Conservation (phyloP, 805 yeast species). For the Diddensiella caesifluorescens region DNA sequence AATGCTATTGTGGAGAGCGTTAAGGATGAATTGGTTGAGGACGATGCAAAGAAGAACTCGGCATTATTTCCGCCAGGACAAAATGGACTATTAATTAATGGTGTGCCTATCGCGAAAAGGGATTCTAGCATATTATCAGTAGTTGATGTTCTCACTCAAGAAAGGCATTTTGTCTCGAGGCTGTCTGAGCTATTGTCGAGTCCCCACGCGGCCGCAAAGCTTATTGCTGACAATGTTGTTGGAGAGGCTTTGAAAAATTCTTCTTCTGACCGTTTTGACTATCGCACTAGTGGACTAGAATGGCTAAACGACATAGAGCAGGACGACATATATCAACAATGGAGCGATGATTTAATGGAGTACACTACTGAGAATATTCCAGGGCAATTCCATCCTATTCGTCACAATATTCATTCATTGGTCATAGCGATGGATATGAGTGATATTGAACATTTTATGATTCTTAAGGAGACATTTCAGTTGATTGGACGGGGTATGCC, state of each 20-base stretch:
- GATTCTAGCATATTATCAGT: conserved; percentile 32
- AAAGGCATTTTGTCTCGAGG: conserved; percentile 29
- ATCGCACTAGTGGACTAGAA: conserved; percentile 40
- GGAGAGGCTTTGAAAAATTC: conserved; percentile 13
- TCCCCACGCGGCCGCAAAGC: conserved; percentile 16
- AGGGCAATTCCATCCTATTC: conserved; percentile 63
- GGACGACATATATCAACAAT: conserved; percentile 49
- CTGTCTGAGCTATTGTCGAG: conserved; percentile 9
- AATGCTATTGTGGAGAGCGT: conserved; percentile 33
- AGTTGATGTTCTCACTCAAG: conserved; percentile 36
- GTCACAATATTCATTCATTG: conserved; percentile 70
- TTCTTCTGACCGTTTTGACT: conserved; percentile 31
- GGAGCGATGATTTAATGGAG: conserved; percentile 40
- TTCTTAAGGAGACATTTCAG: conserved; percentile 34
- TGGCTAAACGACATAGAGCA: conserved; percentile 74
- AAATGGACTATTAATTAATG: conserved; percentile 55
- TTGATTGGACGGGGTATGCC: conserved; percentile 50
- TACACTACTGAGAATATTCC: conserved; percentile 39
- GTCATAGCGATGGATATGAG: conserved; percentile 64
- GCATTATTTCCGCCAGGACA: conserved; percentile 25
- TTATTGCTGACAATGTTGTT: conserved; percentile 30
- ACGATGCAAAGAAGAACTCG: conserved; percentile 25
- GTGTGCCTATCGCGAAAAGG: conserved; percentile 48
- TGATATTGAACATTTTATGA: conserved; percentile 45
- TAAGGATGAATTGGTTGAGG: conserved; percentile 15